Conservation (phyloP, 176 grass and related monocot genomes). For the Puccinellia tenuiflora region DNA sequence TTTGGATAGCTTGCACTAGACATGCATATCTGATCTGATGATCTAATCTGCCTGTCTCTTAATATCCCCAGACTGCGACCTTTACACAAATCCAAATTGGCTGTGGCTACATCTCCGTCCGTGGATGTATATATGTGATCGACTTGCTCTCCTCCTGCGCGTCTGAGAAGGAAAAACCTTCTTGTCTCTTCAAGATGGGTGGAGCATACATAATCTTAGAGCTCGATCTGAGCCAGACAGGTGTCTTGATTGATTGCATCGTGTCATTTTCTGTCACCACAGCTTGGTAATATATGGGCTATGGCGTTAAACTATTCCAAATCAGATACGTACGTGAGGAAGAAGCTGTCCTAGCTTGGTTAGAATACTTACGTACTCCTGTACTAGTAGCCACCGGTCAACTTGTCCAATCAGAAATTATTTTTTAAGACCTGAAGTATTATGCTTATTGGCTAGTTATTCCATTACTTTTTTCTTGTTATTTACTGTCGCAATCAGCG, state of each 20-base stretch:
- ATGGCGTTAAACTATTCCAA: neutral
- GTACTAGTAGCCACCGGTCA: too few species aligned
- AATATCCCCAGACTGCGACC: neutral
- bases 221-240: neutral
- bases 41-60: conserved; percentile 19
- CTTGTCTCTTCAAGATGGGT: neutral
- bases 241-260: neutral
- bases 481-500: neutral
- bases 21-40: too few species aligned
- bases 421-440: too few species aligned
- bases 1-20: conserved; percentile 22
- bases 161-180: neutral
- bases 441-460: too few species aligned
- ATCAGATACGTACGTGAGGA: neutral
- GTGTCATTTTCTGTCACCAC: too few species aligned
- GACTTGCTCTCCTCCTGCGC: too few species aligned
- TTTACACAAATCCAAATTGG: neutral
- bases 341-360: neutral
- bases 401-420: too few species aligned
- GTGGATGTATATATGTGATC: neutral
- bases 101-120: neutral
- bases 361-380: too few species aligned
- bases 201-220: neutral
- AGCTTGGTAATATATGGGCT: neutral
- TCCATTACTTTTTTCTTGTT: neutral